These are phyloP conservation scores for Stentor coeruleus DNA, from an alignment of 73 alveolate species.

Conservation along the genomic window DNA sequence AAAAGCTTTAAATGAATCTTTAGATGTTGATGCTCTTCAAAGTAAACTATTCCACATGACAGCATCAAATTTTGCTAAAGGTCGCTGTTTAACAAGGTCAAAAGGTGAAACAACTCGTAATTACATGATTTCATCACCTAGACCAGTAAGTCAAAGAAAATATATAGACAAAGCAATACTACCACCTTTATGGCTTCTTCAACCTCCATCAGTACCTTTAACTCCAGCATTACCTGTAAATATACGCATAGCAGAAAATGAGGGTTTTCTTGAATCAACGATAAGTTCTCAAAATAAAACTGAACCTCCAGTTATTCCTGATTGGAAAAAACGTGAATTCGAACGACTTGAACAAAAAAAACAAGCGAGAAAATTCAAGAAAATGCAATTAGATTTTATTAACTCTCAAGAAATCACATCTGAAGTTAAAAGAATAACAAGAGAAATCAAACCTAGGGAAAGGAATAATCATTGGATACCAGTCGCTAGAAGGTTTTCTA, in stretches of 20 bases:
- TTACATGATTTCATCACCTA: background rate
- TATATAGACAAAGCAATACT: background rate
- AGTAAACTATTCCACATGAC: background rate
- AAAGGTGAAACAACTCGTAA: background rate
- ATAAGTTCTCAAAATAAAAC: background rate
- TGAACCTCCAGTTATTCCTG: constrained; percentile 9
- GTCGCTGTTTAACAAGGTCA: background rate
- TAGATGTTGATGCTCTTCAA: background rate
- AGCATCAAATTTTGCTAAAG: constrained; percentile 9
- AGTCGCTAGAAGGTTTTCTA: background rate
- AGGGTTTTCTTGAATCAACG: background rate
- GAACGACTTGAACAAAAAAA: background rate
- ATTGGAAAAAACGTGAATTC: background rate
- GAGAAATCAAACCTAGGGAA: background rate
- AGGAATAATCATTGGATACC: constrained; percentile 1
- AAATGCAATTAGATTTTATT: background rate
- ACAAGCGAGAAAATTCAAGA: background rate
- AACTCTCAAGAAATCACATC: background rate
- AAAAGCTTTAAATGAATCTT: background rate
- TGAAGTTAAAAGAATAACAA: background rate
- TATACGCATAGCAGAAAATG: background rate
- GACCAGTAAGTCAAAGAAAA: background rate
- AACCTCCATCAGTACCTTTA: background rate
- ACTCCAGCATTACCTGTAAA: background rate
- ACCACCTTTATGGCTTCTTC: background rate